Evolutionary conservation across 495 filamentous ascomycete species (phyloP).

Genomic region (Xylaria scruposa): DNA sequence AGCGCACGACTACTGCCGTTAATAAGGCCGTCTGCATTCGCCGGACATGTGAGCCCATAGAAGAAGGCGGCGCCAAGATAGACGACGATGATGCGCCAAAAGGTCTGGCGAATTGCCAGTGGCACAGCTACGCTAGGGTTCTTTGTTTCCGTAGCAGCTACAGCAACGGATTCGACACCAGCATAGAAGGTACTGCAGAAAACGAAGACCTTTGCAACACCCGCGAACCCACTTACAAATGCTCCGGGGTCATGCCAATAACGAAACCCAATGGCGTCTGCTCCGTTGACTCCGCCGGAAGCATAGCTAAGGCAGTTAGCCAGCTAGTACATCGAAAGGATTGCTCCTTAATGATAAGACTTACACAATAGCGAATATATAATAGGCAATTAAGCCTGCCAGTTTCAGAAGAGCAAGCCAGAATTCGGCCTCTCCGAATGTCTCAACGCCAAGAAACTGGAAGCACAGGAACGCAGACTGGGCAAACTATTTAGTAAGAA

Average conservation of each 20-base stretch:
- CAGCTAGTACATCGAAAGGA: not conserved
- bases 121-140: conserved; percentile 75
- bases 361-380: conserved; percentile 70
- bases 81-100: conserved; percentile 77
- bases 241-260: conserved; percentile 75
- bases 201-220: conserved; percentile 64
- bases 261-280: conserved; percentile 59
- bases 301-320: conserved; percentile 49
- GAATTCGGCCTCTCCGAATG: conserved; percentile 70
- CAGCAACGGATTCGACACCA: conserved; percentile 75
- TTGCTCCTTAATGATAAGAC: conserved; percentile 30
- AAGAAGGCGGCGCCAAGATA: conserved; percentile 77
- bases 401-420: conserved; percentile 71
- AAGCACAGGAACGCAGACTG: conserved; percentile 53
- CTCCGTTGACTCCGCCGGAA: conserved; percentile 56
- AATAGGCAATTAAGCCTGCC: conserved; percentile 69
- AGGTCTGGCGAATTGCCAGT: conserved; percentile 75
- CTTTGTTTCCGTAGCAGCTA: conserved; percentile 76
- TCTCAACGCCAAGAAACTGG: conserved; percentile 54
- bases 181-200: conserved; percentile 76
- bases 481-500: not conserved
- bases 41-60: conserved; percentile 65
- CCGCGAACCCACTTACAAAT: conserved; percentile 70
- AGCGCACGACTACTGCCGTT: conserved; percentile 58
- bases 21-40: conserved; percentile 53